Evolutionary conservation across 129 eudicot genomes (phyloP), one percentile per base, ranked within the genome.

Genomic region (Deinandra increscens): DNA sequence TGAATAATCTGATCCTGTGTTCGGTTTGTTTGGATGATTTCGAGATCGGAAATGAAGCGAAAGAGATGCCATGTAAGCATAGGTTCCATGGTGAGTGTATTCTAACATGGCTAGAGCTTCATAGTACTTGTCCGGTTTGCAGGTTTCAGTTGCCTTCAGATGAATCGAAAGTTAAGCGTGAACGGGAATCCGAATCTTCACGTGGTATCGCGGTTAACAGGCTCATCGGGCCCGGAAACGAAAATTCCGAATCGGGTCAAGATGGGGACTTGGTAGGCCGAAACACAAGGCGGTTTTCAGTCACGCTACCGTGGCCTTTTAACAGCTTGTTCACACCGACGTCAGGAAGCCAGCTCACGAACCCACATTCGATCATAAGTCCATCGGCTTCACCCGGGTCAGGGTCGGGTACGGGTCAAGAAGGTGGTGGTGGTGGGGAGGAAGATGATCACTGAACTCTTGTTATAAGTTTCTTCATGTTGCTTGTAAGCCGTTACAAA

Each of bases 51-150:
- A 54, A 58, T 12, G 76, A 64, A 68, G 85, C 78, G 3, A 85
- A 79, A 68, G 77, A 85, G 82, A 79, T 85, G 84, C 90, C 90
- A 39, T 85, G 87, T 63, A 81, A 79, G 65, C 90, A 85, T 61
- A 72, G 75, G 37, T 85, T 77, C 65, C 90, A 85, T 60, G 66
- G 74, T 1, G 86, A 72, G 1, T 85, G 90, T 56, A 74, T 85
- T 10, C 12, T 81, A 2, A 84, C 90, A 17, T 85, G 90, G 90
- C 42, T 85, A 48, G 84, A 85, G 59, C 70, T 85, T 76, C 90
- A 81, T 73, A 85, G 84, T 41, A 81, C 90, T 7, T 85, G 90
- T 70, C 90, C 90, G 2, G 84, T 85, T 42, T 85, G 87, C 49
- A 79, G 90, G 75, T 69, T 71, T 45, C 84, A 85, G 38, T 55